These are phyloP conservation scores for Suillus bovinus DNA, from an alignment of 768 basidiomycete species.

Conservation along the genomic window DNA sequence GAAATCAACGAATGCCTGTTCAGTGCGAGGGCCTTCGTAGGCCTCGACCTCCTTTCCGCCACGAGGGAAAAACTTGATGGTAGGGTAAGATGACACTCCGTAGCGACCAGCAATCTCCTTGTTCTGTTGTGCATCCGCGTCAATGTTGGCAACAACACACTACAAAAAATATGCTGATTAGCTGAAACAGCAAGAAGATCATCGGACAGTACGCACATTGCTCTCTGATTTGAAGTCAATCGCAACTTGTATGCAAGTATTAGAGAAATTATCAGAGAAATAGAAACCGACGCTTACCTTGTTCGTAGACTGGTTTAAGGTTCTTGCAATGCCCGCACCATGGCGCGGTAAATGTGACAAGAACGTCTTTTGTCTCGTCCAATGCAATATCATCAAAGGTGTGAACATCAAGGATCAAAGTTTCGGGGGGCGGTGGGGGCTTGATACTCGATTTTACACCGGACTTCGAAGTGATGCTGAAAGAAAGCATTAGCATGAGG, in stretches of 20 bases:
- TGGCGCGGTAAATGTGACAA: slow-evolving; percentile 81
- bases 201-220: slow-evolving; percentile 48
- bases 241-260: slow-evolving; percentile 53
- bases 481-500: not conserved
- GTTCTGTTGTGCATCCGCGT: slow-evolving; percentile 86
- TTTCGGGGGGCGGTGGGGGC: slow-evolving; percentile 75
- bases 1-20: slow-evolving; percentile 74
- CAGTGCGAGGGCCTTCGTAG: slow-evolving; percentile 73
- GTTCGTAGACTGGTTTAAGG: slow-evolving; percentile 85
- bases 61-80: slow-evolving; percentile 92
- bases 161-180: slow-evolving; percentile 28
- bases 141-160: slow-evolving; percentile 90
- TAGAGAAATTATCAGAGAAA: slow-evolving; percentile 6
- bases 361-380: slow-evolving; percentile 73
- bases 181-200: not conserved
- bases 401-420: slow-evolving; percentile 62
- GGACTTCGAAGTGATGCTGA: slow-evolving; percentile 71
- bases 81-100: slow-evolving; percentile 82
- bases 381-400: slow-evolving; percentile 78
- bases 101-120: slow-evolving; percentile 68
- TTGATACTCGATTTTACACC: slow-evolving; percentile 88
- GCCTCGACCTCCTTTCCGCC: slow-evolving; percentile 59
- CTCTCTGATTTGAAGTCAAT: slow-evolving; percentile 74
- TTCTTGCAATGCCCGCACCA: slow-evolving; percentile 97
- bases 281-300: slow-evolving; percentile 42